Conservation (phyloP, 768 basidiomycete species). For the Kwoniella sp. region DNA sequence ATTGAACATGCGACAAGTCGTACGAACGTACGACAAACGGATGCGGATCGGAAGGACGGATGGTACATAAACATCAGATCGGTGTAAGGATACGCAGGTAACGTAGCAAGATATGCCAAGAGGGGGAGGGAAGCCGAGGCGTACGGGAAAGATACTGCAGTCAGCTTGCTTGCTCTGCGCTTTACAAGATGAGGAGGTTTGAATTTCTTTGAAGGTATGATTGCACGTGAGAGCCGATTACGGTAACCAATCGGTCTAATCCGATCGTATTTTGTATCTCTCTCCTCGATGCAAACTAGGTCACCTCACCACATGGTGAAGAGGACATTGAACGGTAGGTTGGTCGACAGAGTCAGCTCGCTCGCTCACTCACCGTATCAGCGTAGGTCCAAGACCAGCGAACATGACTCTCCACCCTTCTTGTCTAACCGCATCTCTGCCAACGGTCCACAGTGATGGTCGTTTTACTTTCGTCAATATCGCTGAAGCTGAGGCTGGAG, state of each 20-base stretch:
- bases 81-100: too few relatives aligned
- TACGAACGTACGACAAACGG: not conserved
- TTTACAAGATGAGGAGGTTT: too few relatives aligned
- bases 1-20: not conserved
- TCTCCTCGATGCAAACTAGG: too few relatives aligned
- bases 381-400: slow-evolving; percentile 73
- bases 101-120: too few relatives aligned
- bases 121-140: too few relatives aligned
- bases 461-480: not conserved
- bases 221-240: not conserved
- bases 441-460: slow-evolving; percentile 31
- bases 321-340: too few relatives aligned
- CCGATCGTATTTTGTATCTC: too few relatives aligned
- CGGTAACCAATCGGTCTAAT: slow-evolving; percentile 1
- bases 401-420: slow-evolving; percentile 75
- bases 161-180: not conserved
- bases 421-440: slow-evolving; percentile 52
- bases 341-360: too few relatives aligned
- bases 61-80: too few relatives aligned
- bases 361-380: slow-evolving; percentile 67
- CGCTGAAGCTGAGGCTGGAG: not conserved
- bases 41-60: too few relatives aligned
- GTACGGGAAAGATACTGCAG: not conserved
- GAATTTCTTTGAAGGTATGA: not conserved
- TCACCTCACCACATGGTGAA: too few relatives aligned